Evolutionary conservation across 2,329 filamentous ascomycete species (phyloP), one percentile per base, ranked within the genome.

Genomic region (Lachnum nothofagi): DNA sequence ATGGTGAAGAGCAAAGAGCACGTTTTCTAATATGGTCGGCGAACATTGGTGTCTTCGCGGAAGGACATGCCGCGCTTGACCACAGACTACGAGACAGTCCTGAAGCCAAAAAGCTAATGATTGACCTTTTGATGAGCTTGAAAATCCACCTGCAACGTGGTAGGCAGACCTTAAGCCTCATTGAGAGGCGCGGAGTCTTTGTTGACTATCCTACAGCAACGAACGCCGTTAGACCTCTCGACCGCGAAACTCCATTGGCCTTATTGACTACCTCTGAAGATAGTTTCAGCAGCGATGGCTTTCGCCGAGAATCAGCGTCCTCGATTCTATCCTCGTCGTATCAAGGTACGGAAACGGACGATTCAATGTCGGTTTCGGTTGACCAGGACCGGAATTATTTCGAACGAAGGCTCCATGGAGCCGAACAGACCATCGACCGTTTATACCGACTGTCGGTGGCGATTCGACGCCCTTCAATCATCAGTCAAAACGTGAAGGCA

Each of bases 11-110:
- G 20, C 34, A 46, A 29, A 41, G 27, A 29, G 44, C 34, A 3
- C 37, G 44, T n/a, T 46, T 46, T 42, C n/a, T 37, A 42, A 41
- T 46, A 42, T 46, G 44, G 44, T 25, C 44, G 7, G 44, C 44
- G 22, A 46, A 46, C 25, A 46, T 46, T 8, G 44, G 44, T 4
- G 27, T 39, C 12, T 39, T 46, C 41, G 37, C 44, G 23, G 40
- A 39, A 42, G 44, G 44, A n/a, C 44, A 46, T 17, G 23, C 34
- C 10, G 42, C 44, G 20, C 44, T 46, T 27, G 44, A 46, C 35
- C 41, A 46, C 10, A 46, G 44, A 16, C 33, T 46, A 17, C 34
- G 44, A 14, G 44, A 46, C 22, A 39, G 23, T 23, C 20, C 23
- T 14, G 16, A 29, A 27, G 44, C 40, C 9, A 25, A 27, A 14